Conservation (phyloP, 257 asterid genomes). For the Petrea volubilis region DNA sequence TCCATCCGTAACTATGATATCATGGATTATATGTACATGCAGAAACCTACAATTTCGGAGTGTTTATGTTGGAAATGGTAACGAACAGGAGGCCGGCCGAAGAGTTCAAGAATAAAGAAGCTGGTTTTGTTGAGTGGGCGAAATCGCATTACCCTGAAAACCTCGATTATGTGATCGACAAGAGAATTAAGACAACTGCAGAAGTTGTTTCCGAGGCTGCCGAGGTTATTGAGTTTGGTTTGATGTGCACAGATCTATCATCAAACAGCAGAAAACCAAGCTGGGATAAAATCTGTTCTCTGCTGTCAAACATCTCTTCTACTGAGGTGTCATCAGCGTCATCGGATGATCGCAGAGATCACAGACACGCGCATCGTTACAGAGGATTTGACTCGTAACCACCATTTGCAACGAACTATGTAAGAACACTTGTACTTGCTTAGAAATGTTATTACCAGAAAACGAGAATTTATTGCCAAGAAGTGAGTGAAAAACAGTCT, state of each 20-base stretch:
- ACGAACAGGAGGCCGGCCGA: constrained; percentile 34
- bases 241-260: constrained; percentile 50
- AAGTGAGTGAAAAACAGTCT: no score
- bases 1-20: not conserved
- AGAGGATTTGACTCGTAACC: constrained; percentile 1
- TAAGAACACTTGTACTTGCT: no score
- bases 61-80: constrained; percentile 46
- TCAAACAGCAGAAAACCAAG: constrained; percentile 37
- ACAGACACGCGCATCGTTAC: constrained; percentile 27
- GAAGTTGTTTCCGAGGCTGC: constrained; percentile 31
- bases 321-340: not conserved
- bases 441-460: not conserved
- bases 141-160: constrained; percentile 37
- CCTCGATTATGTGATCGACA: constrained; percentile 44
- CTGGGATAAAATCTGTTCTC: constrained; percentile 40
- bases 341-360: constrained; percentile 15
- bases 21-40: not conserved
- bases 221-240: constrained; percentile 34
- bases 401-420: not conserved
- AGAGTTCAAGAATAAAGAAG: constrained; percentile 34
- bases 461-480: not conserved
- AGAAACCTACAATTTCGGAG: constrained; percentile 45
- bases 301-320: constrained; percentile 26
- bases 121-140: constrained; percentile 46
- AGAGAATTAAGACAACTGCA: constrained; percentile 42